phyloP scores from a whole-genome alignment of 139 green algal genomes.

The Auxenochlorella protothecoides region DNA sequence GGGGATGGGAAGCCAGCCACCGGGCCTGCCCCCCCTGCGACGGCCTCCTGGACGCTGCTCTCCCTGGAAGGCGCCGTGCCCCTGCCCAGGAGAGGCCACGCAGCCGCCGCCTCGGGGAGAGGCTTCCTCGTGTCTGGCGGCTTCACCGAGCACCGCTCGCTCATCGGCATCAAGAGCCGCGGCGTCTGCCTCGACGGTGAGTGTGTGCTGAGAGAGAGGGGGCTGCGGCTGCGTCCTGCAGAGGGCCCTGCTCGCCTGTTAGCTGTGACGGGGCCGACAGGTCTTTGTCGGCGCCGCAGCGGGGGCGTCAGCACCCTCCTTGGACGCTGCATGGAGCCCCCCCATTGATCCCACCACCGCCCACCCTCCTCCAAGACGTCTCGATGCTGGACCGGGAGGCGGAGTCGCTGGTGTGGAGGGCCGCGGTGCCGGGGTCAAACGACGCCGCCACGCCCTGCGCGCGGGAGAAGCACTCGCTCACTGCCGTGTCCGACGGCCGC shows the following conservation, averaged over 20 bases:
- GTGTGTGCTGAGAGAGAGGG: too few species aligned
- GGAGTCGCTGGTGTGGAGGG: slow-evolving; percentile 7
- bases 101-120: neutral
- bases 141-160: slow-evolving; percentile 12
- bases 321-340: neutral
- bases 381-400: slow-evolving; percentile 10
- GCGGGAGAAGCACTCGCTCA: slow-evolving; percentile 61
- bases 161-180: slow-evolving; percentile 23
- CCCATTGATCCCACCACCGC: neutral
- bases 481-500: slow-evolving; percentile 27
- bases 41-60: slow-evolving; percentile 36
- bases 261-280: too few species aligned
- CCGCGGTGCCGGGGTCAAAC: slow-evolving; percentile 2
- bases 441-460: slow-evolving; percentile 15
- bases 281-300: too few species aligned
- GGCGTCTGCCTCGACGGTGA: slow-evolving; percentile 17
- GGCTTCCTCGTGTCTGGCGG: slow-evolving; percentile 17
- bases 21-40: neutral
- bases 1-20: neutral
- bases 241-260: too few species aligned
- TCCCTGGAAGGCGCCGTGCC: slow-evolving; percentile 30
- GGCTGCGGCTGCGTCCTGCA: too few species aligned
- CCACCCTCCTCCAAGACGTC: slow-evolving; percentile 8
- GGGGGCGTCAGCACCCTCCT: too few species aligned
- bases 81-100: neutral